These are phyloP conservation scores for Phytopythium kandeliae DNA, from an alignment of 352 stramenopile genomes.

Conservation along the genomic window DNA sequence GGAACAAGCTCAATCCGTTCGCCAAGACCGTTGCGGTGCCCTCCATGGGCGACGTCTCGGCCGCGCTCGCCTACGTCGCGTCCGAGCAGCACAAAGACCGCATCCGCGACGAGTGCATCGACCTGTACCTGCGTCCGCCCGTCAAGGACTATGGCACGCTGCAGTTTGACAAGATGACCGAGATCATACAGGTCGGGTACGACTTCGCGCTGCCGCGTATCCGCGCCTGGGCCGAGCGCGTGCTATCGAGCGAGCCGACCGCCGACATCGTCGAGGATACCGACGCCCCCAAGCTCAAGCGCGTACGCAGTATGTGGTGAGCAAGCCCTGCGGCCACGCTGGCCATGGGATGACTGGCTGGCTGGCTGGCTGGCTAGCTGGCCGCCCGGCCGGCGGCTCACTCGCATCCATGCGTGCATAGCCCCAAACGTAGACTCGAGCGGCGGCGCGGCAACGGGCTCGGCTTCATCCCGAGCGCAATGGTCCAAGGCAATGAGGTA, in stretches of 20 bases:
- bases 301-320: slow-evolving; percentile 2
- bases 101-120: slow-evolving; percentile 79
- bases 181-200: slow-evolving; percentile 87
- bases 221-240: slow-evolving; percentile 44
- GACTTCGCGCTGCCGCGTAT: slow-evolving; percentile 73
- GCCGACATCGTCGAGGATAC: slow-evolving; percentile 40
- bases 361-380: too few relatives aligned
- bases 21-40: slow-evolving; percentile 82
- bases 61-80: slow-evolving; percentile 85
- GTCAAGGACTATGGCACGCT: slow-evolving; percentile 88
- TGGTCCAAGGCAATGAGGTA: too few relatives aligned
- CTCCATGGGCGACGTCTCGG: slow-evolving; percentile 90
- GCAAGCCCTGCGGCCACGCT: too few relatives aligned
- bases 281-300: slow-evolving; percentile 2
- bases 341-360: too few relatives aligned
- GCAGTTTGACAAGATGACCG: slow-evolving; percentile 91
- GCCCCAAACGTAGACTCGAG: too few relatives aligned
- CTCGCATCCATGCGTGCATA: too few relatives aligned
- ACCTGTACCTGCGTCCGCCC: slow-evolving; percentile 87
- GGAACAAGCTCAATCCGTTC: slow-evolving; percentile 90
- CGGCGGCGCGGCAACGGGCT: too few relatives aligned
- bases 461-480: too few relatives aligned
- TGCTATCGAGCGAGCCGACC: slow-evolving; percentile 49
- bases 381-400: too few relatives aligned
- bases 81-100: slow-evolving; percentile 87